Base-by-base conservation (phyloP, 2,329 filamentous ascomycete species). In the Tetracladium maxilliforme region DNA sequence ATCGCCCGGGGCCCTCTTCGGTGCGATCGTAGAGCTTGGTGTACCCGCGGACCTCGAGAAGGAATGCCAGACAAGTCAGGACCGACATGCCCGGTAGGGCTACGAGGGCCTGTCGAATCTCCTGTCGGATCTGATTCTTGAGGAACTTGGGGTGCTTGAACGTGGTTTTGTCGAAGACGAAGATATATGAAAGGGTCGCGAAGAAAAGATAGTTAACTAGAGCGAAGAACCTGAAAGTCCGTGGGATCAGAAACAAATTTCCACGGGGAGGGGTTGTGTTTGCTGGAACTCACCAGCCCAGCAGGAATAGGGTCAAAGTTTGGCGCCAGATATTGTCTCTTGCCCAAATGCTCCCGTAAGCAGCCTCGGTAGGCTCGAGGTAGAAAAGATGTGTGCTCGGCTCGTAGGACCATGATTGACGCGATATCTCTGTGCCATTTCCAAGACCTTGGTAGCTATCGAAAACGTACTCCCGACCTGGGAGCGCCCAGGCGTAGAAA, bases 111-210 rank as follows among this genome's bases (percentile, higher is more conserved):
- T 92, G 83, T 35, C 61, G 59, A 42, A 95, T 93, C 50, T 95
- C 87, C 41, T 84, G 67, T 31, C 64, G 60, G 35, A 94, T 76
- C 51, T 94, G 87, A 53, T 93, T 87, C 57, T 90, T 92, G 44
- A 94, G 76, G 52, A 87, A 95, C 46, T 90, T 90, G 23, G 87
- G 87, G 49, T 95, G 87, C 26, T 82, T 61, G 53, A 87, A 72
- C 22, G 81, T 90, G 21, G 72, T 68, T 53, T 94, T 90, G 54
- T 94, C 86, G 57, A 93, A 94, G 45, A 94, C 64, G 55, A 93
- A 77, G 43, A 76, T 42, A 54, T 92, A 95, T 10, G 84, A 93
- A 11, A 92, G 61, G 6, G 74, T 65, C 4, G 86, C 80, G 45
- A 82, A 83, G 35, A 81, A 41, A 49, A 87, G 93, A 64, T 94